Percentiles rank a stretch among this genome's conserved stretches.
Conservation (phyloP, 2,329 filamentous ascomycete genomes). For the Neofusicoccum parvum region DNA sequence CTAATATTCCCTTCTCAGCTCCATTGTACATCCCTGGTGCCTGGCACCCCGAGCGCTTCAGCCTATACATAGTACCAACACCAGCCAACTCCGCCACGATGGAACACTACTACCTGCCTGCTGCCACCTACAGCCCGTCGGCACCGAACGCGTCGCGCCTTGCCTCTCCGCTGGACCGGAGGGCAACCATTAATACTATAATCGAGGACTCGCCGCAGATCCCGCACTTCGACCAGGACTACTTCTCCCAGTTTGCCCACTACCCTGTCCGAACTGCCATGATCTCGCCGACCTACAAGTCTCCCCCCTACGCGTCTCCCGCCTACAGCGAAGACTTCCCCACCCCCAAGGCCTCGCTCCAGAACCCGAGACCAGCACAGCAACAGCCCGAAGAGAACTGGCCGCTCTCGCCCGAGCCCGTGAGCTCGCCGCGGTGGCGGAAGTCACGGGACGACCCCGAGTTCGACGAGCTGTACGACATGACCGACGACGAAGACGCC, state of each 20-base stretch:
- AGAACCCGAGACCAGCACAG: constrained; percentile 56
- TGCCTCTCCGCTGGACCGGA: constrained; percentile 58
- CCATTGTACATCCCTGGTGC: not conserved
- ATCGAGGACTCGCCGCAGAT: constrained; percentile 55
- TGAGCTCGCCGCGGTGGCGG: constrained; percentile 66
- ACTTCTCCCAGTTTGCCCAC: constrained; percentile 15
- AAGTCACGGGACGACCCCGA: constrained; percentile 68
- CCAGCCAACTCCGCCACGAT: constrained; percentile 33
- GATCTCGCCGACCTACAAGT: constrained; percentile 44
- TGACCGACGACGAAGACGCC: constrained; percentile 69
- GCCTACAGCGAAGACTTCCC: constrained; percentile 64
- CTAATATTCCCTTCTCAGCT: constrained; percentile 13
- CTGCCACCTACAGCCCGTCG: constrained; percentile 54
- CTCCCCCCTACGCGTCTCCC: constrained; percentile 46
- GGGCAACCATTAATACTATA: constrained; percentile 64
- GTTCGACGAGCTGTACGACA: constrained; percentile 86
- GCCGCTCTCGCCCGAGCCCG: not conserved
- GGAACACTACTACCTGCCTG: constrained; percentile 51
- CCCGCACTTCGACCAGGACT: constrained; percentile 15
- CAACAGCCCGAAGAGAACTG: constrained; percentile 35
- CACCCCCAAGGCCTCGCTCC: constrained; percentile 64
- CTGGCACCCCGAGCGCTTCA: constrained; percentile 3
- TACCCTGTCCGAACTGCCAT: constrained; percentile 30
- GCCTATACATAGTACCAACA: constrained; percentile 9
- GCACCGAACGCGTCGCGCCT: constrained; percentile 23